Evolutionary conservation across 805 yeast genomes (phyloP).

Genomic region (Groenewaldozyma tartarivorans): DNA sequence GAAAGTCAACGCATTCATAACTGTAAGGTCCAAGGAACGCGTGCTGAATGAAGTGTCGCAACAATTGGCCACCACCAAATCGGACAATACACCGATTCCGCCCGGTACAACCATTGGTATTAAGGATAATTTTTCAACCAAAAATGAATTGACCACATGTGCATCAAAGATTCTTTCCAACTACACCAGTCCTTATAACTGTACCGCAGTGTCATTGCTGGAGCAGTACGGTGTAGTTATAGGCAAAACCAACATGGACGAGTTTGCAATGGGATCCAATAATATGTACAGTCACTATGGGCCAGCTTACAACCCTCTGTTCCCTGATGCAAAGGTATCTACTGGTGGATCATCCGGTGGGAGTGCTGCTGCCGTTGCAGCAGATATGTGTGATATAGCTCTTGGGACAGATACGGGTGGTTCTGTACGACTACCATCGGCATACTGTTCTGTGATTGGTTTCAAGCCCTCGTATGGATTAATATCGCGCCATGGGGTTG

Average conservation of each 20-base stretch:
- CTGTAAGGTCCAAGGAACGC: slow-evolving; percentile 14
- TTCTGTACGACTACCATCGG: slow-evolving; percentile 84
- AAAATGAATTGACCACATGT: slow-evolving; percentile 63
- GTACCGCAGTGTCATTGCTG: slow-evolving; percentile 60
- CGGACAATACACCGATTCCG: background rate
- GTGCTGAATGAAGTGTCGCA: slow-evolving; percentile 4
- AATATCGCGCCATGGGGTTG: slow-evolving; percentile 82
- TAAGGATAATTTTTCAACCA: slow-evolving; percentile 77
- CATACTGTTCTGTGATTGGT: slow-evolving; percentile 75
- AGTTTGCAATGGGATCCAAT: slow-evolving; percentile 87
- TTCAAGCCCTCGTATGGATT: slow-evolving; percentile 93
- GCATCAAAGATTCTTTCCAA: slow-evolving; percentile 52
- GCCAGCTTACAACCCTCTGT: slow-evolving; percentile 34
- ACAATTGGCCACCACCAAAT: slow-evolving; percentile 7
- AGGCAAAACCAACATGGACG: slow-evolving; percentile 91
- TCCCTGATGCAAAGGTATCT: slow-evolving; percentile 22
- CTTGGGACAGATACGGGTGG: slow-evolving; percentile 98
- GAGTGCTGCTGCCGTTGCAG: slow-evolving; percentile 84
- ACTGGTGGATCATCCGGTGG: slow-evolving; percentile 97
- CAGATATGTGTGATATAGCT: slow-evolving; percentile 59
- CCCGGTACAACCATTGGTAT: slow-evolving; percentile 36
- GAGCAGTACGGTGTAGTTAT: slow-evolving; percentile 39
- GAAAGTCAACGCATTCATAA: slow-evolving; percentile 23
- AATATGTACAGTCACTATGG: slow-evolving; percentile 28
- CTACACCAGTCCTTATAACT: slow-evolving; percentile 70